Percentiles rank a stretch among this genome's conserved stretches.
Evolutionary conservation across 495 filamentous ascomycete species (phyloP).

Genomic region (Entonaema liquescens): DNA sequence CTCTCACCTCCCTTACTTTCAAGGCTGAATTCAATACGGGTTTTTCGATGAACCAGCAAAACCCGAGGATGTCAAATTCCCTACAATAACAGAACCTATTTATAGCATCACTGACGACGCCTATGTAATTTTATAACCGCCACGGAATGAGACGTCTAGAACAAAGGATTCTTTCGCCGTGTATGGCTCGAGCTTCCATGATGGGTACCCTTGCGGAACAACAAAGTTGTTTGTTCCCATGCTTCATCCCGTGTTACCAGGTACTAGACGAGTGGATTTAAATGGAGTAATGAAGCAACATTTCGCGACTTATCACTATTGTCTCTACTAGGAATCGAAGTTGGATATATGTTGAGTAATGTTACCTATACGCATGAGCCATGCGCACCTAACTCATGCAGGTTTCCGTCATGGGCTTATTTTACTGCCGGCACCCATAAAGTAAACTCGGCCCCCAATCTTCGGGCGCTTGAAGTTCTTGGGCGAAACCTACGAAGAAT

Average conservation of each 20-base stretch:
- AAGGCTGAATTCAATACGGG: neutral
- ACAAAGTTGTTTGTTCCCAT: too few relatives aligned
- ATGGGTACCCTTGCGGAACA: too few relatives aligned
- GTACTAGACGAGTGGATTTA: too few relatives aligned
- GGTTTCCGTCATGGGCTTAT: neutral
- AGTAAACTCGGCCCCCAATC: neutral
- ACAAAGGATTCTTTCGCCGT: too few relatives aligned
- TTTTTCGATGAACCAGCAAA: neutral
- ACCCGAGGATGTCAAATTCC: neutral
- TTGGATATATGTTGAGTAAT: neutral
- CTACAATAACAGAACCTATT: neutral
- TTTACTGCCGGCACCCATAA: neutral
- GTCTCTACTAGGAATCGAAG: neutral
- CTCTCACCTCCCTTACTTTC: neutral
- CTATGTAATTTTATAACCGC: neutral
- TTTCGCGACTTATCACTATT: neutral
- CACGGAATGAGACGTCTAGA: too few relatives aligned
- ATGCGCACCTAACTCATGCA: conserved; percentile 1
- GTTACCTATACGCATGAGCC: neutral
- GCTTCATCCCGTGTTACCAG: too few relatives aligned
- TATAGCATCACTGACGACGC: neutral
- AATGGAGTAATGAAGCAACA: neutral
- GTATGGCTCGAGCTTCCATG: too few relatives aligned
- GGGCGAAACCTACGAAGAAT: too few relatives aligned
- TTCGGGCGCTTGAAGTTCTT: neutral